Conservation (phyloP, 768 basidiomycete species). For the Imleria badia region DNA sequence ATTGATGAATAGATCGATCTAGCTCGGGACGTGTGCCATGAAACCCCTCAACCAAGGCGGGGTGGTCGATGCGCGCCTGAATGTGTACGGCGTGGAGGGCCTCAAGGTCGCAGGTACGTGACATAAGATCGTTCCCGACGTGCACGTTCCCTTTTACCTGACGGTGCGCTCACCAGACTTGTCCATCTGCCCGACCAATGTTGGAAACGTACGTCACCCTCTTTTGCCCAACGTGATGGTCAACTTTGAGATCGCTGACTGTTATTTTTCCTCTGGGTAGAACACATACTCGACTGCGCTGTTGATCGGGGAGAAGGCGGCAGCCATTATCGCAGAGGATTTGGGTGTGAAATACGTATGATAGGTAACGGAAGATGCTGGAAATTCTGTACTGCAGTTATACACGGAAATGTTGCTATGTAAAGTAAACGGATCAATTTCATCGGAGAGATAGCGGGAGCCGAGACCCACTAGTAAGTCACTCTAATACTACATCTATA, state of each 20-base stretch:
- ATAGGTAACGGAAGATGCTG: not conserved
- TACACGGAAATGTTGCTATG: too few relatives aligned
- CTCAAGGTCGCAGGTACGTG: conserved; percentile 59
- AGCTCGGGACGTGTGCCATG: conserved; percentile 73
- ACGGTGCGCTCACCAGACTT: conserved; percentile 26
- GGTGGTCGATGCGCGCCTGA: conserved; percentile 60
- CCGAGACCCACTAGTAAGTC: too few relatives aligned
- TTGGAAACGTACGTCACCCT: conserved; percentile 19
- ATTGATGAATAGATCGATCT: not conserved
- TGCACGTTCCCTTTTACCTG: not conserved
- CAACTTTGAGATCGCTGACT: not conserved
- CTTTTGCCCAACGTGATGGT: too few relatives aligned
- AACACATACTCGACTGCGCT: conserved; percentile 47
- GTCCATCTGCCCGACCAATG: conserved; percentile 34
- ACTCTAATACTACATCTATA: too few relatives aligned
- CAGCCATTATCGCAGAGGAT: conserved; percentile 57
- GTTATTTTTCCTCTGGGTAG: not conserved
- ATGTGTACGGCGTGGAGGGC: conserved; percentile 59
- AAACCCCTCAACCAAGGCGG: conserved; percentile 57
- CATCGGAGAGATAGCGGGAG: too few relatives aligned
- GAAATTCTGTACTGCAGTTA: too few relatives aligned
- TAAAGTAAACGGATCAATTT: too few relatives aligned
- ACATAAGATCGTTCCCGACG: not conserved
- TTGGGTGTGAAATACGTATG: conserved; percentile 11
- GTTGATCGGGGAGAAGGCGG: conserved; percentile 60